Base-by-base conservation (phyloP, 257 asterid genomes). In the Hygrophila difformis region DNA sequence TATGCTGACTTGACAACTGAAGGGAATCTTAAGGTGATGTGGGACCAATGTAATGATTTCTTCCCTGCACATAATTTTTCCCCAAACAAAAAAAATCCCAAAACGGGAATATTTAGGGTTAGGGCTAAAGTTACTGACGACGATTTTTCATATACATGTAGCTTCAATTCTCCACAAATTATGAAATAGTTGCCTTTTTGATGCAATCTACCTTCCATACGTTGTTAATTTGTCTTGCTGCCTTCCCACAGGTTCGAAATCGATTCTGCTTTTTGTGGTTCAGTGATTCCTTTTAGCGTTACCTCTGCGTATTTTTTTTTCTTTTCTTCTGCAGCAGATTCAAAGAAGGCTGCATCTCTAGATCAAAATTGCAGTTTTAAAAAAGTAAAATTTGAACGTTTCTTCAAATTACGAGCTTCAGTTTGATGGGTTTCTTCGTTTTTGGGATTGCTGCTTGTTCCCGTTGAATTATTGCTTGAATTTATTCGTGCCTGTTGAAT, bases 41-140 rank as follows among this genome's bases (percentile, higher is more conserved):
- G 61, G 66, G 69, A 48, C 64, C 63, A 69, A 36, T 37, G 22
- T 63, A 55, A 54, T 63, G 40, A 68, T 62, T 53, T 53, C 49
- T 57, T 24, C 43, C 62, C 52, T 47, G 33, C 56, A 37, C 34
- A n/a, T n/a, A n/a, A n/a, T n/a, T 22, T 16, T 63, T 39, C 10
- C 52, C 7, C 53, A 54, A 24, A 43, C 50, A 49, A 61, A 19
- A 39, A 51, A 51, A 49, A 43, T 20, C 45, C 18, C 26, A 16
- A 60, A 63, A 52, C 54, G 66, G 72, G 60, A 65, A 57, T 44
- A 55, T 57, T 61, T 65, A 50, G 67, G 73, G 66, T 49, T 70
- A 49, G 77, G 67, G 66, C 59, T 47, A 47, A 51, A 59, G 21
- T 18, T 49, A 44, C 54, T 59, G 58, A 64, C 56, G 35, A 41